phyloP scores from a whole-genome alignment of 257 asterid genomes.

The Solanum etuberosum region DNA sequence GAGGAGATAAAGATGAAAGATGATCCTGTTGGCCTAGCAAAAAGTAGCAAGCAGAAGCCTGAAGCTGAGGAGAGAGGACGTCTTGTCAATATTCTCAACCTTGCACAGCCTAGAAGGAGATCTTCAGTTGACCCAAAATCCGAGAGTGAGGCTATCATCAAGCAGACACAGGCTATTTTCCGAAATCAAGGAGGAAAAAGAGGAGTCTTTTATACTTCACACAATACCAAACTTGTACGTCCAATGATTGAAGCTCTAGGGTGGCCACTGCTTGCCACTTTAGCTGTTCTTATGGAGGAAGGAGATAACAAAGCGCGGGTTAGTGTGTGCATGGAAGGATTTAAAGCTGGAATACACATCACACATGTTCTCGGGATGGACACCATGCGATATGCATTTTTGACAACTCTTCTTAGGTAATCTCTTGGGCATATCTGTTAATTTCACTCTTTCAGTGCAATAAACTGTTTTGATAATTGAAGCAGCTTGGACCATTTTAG shows the following conservation, averaged over 20 bases:
- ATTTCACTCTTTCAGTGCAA: conserved; percentile 2
- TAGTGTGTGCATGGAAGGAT: conserved; percentile 94
- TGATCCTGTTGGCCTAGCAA: conserved; percentile 51
- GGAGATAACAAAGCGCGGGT: conserved; percentile 88
- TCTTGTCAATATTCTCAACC: conserved; percentile 83
- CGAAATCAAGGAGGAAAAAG: conserved; percentile 76
- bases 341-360: conserved; percentile 88
- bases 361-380: conserved; percentile 96
- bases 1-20: conserved; percentile 97
- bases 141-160: conserved; percentile 81
- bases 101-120: conserved; percentile 82
- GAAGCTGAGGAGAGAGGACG: conserved; percentile 72
- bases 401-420: conserved; percentile 91
- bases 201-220: conserved; percentile 87
- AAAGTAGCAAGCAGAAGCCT: conserved; percentile 64
- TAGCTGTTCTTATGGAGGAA: conserved; percentile 99
- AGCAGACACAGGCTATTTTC: conserved; percentile 75
- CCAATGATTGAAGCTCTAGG: conserved; percentile 98
- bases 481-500: neutral
- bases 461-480: neutral
- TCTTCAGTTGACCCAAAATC: conserved; percentile 58
- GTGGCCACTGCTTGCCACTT: conserved; percentile 98
- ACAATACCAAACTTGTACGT: conserved; percentile 75
- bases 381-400: conserved; percentile 95
- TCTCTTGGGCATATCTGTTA: conserved; percentile 1